A percentile compares a stretch with the other conserved stretches of the same genome.
These are phyloP conservation scores for Geoglossum glabrum DNA, from an alignment of 495 filamentous ascomycete species.

Conservation along the genomic window DNA sequence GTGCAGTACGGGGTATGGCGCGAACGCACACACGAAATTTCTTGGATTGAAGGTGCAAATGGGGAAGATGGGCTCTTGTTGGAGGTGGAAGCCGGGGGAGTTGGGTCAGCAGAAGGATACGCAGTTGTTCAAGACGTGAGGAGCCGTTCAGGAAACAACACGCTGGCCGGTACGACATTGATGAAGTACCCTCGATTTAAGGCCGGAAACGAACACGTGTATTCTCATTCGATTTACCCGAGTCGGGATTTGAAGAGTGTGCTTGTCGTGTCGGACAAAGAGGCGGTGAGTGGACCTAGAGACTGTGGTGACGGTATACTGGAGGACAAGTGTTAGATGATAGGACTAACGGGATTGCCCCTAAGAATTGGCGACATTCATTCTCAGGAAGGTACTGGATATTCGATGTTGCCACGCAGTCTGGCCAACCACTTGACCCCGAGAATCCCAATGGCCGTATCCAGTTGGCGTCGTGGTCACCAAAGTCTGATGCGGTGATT, in stretches of 20 bases:
- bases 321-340: neutral
- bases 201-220: constrained; percentile 30
- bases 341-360: neutral
- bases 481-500: constrained; percentile 60
- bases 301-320: neutral
- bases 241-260: constrained; percentile 73
- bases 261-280: constrained; percentile 45
- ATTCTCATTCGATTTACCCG: constrained; percentile 41
- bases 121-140: constrained; percentile 78
- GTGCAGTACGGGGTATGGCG: constrained; percentile 55
- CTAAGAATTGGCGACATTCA: constrained; percentile 71
- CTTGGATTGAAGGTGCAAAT: constrained; percentile 70
- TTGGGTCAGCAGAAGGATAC: constrained; percentile 38
- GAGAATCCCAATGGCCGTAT: constrained; percentile 41
- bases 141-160: constrained; percentile 20
- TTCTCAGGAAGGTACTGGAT: constrained; percentile 77
- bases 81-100: constrained; percentile 34
- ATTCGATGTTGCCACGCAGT: constrained; percentile 73
- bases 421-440: constrained; percentile 58
- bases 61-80: constrained; percentile 77
- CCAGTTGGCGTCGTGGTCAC: constrained; percentile 81
- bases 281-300: constrained; percentile 9
- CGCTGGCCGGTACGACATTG: constrained; percentile 37
- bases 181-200: constrained; percentile 49
- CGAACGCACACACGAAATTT: constrained; percentile 45